These are phyloP conservation scores for Penicillium psychrofluorescens DNA, from an alignment of 495 filamentous ascomycete species.

Conservation along the genomic window DNA sequence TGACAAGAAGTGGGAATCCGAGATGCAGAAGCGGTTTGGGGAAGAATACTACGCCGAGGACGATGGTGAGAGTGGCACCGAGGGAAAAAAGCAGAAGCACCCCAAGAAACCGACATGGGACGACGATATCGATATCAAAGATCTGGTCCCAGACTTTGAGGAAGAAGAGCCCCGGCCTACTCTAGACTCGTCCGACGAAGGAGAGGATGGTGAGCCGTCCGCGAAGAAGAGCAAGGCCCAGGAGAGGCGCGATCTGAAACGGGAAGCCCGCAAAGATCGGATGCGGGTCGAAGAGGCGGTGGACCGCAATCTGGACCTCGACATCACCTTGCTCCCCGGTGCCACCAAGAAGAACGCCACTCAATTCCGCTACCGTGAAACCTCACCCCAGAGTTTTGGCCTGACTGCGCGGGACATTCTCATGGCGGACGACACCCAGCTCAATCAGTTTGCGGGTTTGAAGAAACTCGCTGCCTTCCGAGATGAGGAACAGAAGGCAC, in stretches of 20 bases:
- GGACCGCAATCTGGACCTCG: constrained; percentile 70
- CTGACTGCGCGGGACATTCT: constrained; percentile 86
- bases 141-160: constrained; percentile 80
- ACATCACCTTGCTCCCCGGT: constrained; percentile 50
- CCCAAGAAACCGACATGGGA: constrained; percentile 92
- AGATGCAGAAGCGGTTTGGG: constrained; percentile 81
- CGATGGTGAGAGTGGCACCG: constrained; percentile 41
- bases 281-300: constrained; percentile 81
- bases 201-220: constrained; percentile 41
- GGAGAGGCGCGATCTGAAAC: constrained; percentile 64
- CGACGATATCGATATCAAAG: constrained; percentile 93
- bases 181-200: constrained; percentile 48
- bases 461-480: constrained; percentile 92
- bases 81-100: constrained; percentile 47
- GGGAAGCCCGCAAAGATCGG: constrained; percentile 66
- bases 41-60: constrained; percentile 77
- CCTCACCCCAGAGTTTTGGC: constrained; percentile 82
- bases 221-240: constrained; percentile 56
- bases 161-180: constrained; percentile 51
- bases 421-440: constrained; percentile 75
- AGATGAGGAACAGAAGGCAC: constrained; percentile 77
- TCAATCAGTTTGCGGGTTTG: constrained; percentile 86
- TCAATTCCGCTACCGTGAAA: constrained; percentile 85
- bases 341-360: constrained; percentile 47
- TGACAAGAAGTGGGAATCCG: constrained; percentile 76